Evolutionary conservation across 2,329 filamentous ascomycete species (phyloP).

Genomic region (Microsporum ferrugineum): DNA sequence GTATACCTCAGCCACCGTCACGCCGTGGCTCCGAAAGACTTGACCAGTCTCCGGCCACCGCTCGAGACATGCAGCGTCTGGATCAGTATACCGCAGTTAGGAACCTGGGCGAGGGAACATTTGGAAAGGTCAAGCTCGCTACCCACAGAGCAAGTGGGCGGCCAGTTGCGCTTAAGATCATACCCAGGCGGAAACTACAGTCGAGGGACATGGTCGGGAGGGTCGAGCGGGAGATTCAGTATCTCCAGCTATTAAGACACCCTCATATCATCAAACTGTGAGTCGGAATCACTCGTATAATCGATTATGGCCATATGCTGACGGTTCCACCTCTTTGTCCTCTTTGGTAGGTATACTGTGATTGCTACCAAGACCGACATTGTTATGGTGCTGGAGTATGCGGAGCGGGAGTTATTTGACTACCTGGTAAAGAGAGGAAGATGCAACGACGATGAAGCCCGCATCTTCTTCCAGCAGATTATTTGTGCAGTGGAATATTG

Average conservation of each 20-base stretch:
- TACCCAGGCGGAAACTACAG: slow-evolving; percentile 87
- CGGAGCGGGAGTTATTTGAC: slow-evolving; percentile 91
- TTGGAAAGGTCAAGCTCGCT: slow-evolving; percentile 96
- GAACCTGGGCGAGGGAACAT: slow-evolving; percentile 90
- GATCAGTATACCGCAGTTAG: slow-evolving; percentile 84
- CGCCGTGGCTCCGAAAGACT: slow-evolving; percentile 12
- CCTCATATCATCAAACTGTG: slow-evolving; percentile 99
- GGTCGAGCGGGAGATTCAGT: slow-evolving; percentile 96
- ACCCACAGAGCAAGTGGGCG: slow-evolving; percentile 85
- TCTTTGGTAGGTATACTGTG: slow-evolving; percentile 63
- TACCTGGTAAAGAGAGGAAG: slow-evolving; percentile 92
- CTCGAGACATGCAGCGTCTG: slow-evolving; percentile 64
- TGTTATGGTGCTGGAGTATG: slow-evolving; percentile 98
- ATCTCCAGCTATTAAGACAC: slow-evolving; percentile 86
- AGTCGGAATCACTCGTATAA: slow-evolving; percentile 22
- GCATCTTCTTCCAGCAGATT: slow-evolving; percentile 98
- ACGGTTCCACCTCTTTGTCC: slow-evolving; percentile 2
- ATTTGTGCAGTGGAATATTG: slow-evolving; percentile 98
- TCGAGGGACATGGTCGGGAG: slow-evolving; percentile 96
- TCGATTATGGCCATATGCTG: background rate
- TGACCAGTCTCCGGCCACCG: slow-evolving; percentile 37
- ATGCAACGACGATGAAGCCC: slow-evolving; percentile 82
- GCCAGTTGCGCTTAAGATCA: slow-evolving; percentile 96
- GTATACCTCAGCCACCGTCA: slow-evolving; percentile 7
- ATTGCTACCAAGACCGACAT: slow-evolving; percentile 92